phyloP scores from a whole-genome alignment of 148 eudicot species.

The Suaeda aralocaspica region DNA sequence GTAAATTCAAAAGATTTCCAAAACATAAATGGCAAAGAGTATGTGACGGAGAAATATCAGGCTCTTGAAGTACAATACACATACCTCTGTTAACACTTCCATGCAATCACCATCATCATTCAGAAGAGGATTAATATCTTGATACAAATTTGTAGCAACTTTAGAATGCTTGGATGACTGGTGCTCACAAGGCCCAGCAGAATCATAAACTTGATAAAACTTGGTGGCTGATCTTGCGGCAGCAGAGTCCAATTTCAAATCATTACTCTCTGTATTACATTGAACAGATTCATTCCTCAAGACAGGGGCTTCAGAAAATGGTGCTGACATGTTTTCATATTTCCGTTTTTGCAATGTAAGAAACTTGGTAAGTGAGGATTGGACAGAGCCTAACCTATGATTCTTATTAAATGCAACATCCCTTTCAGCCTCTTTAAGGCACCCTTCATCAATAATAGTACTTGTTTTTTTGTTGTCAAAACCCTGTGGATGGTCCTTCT shows the following conservation, averaged over 20 bases:
- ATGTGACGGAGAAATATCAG: too few relatives aligned
- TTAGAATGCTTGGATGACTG: conserved; percentile 34
- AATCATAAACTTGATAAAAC: conserved; percentile 27
- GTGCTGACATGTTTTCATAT: conserved; percentile 46
- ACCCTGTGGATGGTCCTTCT: conserved; percentile 30
- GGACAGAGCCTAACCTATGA: conserved; percentile 33
- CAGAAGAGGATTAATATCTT: conserved; percentile 19
- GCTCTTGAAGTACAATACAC: conserved; percentile 12
- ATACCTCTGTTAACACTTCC: conserved; percentile 44
- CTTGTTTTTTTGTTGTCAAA: conserved; percentile 18
- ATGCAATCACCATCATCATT: conserved; percentile 24
- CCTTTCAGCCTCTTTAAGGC: conserved; percentile 20
- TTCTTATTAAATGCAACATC: conserved; percentile 22
- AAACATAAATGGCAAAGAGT: too few relatives aligned
- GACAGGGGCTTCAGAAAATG: conserved; percentile 76
- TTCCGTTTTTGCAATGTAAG: conserved; percentile 60
- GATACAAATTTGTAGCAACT: conserved; percentile 20
- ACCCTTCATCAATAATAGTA: conserved; percentile 22
- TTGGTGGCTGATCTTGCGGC: conserved; percentile 25
- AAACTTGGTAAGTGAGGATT: conserved; percentile 61
- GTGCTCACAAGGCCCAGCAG: conserved; percentile 30
- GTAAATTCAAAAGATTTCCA: too few relatives aligned
- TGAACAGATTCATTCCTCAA: conserved; percentile 51
- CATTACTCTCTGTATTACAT: conserved; percentile 28
- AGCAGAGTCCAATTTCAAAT: conserved; percentile 15